Conservation (phyloP, 2,329 filamentous ascomycete genomes). For the Cercospora beticola region DNA sequence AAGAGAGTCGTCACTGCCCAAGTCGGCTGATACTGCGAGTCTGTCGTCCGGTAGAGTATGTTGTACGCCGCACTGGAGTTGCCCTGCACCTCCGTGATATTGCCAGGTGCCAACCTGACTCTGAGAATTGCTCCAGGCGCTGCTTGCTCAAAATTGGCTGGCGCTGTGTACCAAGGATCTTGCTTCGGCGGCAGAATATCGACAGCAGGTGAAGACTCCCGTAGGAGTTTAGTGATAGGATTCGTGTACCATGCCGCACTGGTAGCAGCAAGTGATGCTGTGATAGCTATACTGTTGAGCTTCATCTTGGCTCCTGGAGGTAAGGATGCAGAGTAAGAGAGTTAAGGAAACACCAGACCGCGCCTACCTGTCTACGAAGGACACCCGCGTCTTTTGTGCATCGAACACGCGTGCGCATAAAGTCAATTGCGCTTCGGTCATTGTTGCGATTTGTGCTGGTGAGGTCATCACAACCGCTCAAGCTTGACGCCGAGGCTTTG, state of each 20-base stretch:
- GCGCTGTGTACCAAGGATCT: conserved; percentile 42
- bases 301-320: conserved; percentile 11
- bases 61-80: conserved; percentile 35
- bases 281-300: neutral
- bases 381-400: neutral
- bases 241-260: conserved; percentile 18
- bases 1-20: conserved; percentile 36
- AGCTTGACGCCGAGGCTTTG: conserved; percentile 1
- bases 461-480: conserved; percentile 8
- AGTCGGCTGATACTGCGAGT: conserved; percentile 27
- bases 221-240: conserved; percentile 17
- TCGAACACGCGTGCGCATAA: neutral
- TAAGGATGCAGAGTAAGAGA: neutral
- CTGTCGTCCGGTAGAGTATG: conserved; percentile 33
- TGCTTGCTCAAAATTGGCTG: conserved; percentile 30
- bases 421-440: neutral
- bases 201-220: conserved; percentile 13
- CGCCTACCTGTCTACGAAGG: neutral
- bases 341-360: neutral
- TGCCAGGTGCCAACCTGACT: conserved; percentile 34
- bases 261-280: conserved; percentile 12
- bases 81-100: conserved; percentile 30
- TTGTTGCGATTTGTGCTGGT: conserved; percentile 3
- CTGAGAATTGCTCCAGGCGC: conserved; percentile 40
- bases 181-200: conserved; percentile 36